Evolutionary conservation across 805 yeast species (phyloP), one percentile per base, ranked within the genome.

Genomic region (Saccharomyces mikatae): DNA sequence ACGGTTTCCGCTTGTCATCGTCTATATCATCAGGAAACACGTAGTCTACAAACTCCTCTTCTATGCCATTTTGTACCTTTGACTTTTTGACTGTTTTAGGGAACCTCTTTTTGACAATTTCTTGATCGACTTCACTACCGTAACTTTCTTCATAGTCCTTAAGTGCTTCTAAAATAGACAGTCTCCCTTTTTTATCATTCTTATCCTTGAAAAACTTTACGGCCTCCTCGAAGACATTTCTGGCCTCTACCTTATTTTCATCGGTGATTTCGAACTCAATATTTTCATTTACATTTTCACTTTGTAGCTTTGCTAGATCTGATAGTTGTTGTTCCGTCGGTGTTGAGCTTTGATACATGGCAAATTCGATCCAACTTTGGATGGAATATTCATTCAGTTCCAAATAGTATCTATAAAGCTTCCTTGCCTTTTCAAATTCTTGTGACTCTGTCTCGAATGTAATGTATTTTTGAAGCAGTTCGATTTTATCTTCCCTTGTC

Each of bases 281-380:
- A 14, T 76, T 76, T 1, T 72, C 79, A 13, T 70, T 77, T 41
- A 75, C 78, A 22, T 68, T 72, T 11, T 76, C 77, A 10, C 65
- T n/a, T 21, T 50, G 29, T n/a, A 55, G 58, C 51, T 55, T 64
- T 53, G 53, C 62, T 48, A 59, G 58, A 46, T 46, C 49, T 21
- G 48, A 50, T 48, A 63, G 48, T 48, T 66, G 71, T 13, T 71
- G 74, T 0, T 75, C 74, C 0, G 83, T 76, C 6, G 89, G 89
- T 0, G 83, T 76, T 0, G 84, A 74, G 2, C 86, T 72, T 65
- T 89, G 96, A 67, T 87, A 86, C 58, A 81, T 69, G 1, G 96
- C 96, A 62, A 75, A 77, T 27, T 82, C 75, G 13, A 86, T 77
- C 89, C 94, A 86, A 2, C 72, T 62, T 26, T 71, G 66, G 3